Conservation (phyloP, 805 yeast species). For the Schwanniomyces sp. region DNA sequence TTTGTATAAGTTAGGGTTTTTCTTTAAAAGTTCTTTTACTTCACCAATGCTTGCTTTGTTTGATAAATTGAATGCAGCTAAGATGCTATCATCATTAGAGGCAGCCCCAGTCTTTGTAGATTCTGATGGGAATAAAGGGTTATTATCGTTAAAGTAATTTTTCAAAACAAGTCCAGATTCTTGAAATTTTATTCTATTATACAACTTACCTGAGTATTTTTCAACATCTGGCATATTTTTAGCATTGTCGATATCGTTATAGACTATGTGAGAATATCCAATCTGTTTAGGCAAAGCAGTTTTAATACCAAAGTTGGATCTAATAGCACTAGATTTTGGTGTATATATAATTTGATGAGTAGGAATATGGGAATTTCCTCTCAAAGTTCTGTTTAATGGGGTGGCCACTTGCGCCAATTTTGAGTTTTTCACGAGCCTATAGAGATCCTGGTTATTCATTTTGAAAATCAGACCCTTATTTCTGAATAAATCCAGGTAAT, state of each 20-base stretch:
- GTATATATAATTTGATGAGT: slow-evolving; percentile 75
- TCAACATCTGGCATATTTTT: slow-evolving; percentile 73
- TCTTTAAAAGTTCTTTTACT: slow-evolving; percentile 33
- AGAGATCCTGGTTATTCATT: slow-evolving; percentile 32
- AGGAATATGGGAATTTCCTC: slow-evolving; percentile 42
- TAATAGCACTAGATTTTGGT: slow-evolving; percentile 57
- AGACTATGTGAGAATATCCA: slow-evolving; percentile 58
- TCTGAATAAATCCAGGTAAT: neutral
- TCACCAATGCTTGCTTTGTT: slow-evolving; percentile 24
- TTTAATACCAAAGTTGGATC: slow-evolving; percentile 79
- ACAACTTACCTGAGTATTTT: slow-evolving; percentile 55
- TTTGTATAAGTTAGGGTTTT: slow-evolving; percentile 47
- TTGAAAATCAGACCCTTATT: neutral
- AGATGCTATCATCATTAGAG: slow-evolving; percentile 23
- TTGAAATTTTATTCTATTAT: slow-evolving; percentile 64
- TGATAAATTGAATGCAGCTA: slow-evolving; percentile 31
- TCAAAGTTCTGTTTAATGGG: slow-evolving; percentile 32
- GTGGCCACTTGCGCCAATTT: slow-evolving; percentile 46
- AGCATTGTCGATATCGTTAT: slow-evolving; percentile 65
- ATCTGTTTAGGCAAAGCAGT: slow-evolving; percentile 63
- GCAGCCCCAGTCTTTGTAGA: slow-evolving; percentile 17
- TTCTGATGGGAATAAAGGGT: slow-evolving; percentile 43
- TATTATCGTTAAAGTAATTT: slow-evolving; percentile 26
- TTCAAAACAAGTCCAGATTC: slow-evolving; percentile 60
- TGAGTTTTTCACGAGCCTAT: slow-evolving; percentile 37